A percentile compares a stretch with the other conserved stretches of the same genome.
These are phyloP conservation scores for Austroboletus novae-zelandiae DNA, from an alignment of 1,284 basidiomycete species.

Conservation along the genomic window DNA sequence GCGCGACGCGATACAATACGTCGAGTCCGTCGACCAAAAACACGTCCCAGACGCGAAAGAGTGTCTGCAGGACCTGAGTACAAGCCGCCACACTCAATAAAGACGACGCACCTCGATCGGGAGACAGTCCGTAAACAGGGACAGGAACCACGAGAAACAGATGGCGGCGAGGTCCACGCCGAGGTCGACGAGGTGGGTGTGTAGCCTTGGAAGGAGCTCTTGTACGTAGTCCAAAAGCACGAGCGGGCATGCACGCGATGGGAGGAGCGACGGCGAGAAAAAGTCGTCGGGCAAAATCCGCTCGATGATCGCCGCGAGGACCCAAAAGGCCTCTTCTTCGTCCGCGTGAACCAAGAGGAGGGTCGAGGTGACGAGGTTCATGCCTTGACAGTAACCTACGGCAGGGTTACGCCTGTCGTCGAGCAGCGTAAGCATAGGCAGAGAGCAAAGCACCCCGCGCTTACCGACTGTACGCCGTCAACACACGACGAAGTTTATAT, in stretches of 20 bases:
- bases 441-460: conserved; percentile 24
- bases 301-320: conserved; percentile 86
- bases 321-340: conserved; percentile 98
- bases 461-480: conserved; percentile 89
- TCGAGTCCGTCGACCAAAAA: conserved; percentile 93
- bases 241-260: conserved; percentile 90
- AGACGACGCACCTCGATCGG: conserved; percentile 78
- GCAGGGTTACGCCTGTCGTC: conserved; percentile 68
- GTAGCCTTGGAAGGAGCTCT: conserved; percentile 73
- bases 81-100: not conserved
- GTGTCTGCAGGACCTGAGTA: conserved; percentile 48
- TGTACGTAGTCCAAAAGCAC: conserved; percentile 88
- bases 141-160: conserved; percentile 98
- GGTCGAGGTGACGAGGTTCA: conserved; percentile 95
- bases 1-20: conserved; percentile 87
- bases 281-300: conserved; percentile 80
- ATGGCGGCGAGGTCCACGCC: conserved; percentile 92
- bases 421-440: not conserved
- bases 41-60: conserved; percentile 94
- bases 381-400: conserved; percentile 90
- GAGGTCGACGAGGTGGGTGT: conserved; percentile 73
- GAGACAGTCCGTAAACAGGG: conserved; percentile 93
- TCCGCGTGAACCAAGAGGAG: conserved; percentile 89
- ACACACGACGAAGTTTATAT: conserved; percentile 83
- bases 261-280: conserved; percentile 80